phyloP scores from a whole-genome alignment of 305 asterid genomes.

The Withania somnifera region DNA sequence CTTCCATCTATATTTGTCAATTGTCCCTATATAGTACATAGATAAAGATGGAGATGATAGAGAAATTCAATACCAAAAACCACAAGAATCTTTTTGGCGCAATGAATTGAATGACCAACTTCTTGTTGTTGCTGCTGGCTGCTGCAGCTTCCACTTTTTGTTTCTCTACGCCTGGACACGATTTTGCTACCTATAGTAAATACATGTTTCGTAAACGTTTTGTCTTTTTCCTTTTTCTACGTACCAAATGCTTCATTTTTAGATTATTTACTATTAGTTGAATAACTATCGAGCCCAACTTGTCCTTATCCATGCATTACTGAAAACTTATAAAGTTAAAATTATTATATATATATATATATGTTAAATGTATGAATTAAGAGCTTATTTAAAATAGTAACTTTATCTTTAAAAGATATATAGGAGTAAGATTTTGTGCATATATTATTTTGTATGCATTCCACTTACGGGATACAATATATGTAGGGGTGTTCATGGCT shows the following conservation, averaged over 20 bases:
- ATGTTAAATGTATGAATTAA: too few species aligned
- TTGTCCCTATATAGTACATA: not conserved
- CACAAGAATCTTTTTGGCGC: not conserved
- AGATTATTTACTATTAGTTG: not conserved
- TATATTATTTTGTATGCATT: too few species aligned
- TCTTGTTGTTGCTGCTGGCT: not conserved
- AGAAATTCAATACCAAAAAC: not conserved
- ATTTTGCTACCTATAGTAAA: not conserved
- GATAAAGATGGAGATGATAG: not conserved
- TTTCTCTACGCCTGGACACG: not conserved
- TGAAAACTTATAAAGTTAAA: not conserved
- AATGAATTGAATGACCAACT: not conserved
- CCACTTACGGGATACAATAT: too few species aligned
- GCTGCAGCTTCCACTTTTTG: not conserved
- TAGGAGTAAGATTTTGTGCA: too few species aligned
- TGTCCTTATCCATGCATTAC: too few species aligned
- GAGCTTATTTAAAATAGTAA: too few species aligned
- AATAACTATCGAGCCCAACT: too few species aligned
- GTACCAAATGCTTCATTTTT: conserved; percentile 14
- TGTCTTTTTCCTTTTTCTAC: conserved; percentile 3
- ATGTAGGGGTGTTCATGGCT: too few species aligned
- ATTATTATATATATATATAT: too few species aligned
- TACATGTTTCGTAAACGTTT: not conserved
- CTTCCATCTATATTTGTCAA: not conserved
- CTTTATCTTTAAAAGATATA: too few species aligned